Evolutionary conservation across 805 yeast species (phyloP).

Genomic region (Debaryomyces castellii): DNA sequence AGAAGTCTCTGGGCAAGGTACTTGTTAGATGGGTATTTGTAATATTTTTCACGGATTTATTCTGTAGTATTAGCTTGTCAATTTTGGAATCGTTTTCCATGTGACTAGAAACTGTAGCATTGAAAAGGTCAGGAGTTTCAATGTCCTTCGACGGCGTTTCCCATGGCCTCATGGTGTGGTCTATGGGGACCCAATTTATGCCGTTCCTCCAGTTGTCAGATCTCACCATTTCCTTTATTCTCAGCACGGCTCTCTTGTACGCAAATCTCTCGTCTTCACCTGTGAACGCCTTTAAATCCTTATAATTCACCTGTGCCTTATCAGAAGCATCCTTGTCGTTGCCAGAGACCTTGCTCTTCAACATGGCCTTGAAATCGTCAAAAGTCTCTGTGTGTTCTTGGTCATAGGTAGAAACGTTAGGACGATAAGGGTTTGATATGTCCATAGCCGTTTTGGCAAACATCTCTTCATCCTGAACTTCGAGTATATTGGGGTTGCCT

Average conservation of each 20-base stretch:
- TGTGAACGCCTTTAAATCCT: constrained; percentile 56
- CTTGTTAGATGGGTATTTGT: constrained; percentile 8
- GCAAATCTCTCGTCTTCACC: constrained; percentile 81
- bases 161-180: constrained; percentile 57
- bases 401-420: constrained; percentile 64
- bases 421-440: constrained; percentile 62
- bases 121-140: not conserved
- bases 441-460: constrained; percentile 62
- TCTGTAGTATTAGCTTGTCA: constrained; percentile 9
- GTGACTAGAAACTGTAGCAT: not conserved
- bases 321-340: constrained; percentile 4
- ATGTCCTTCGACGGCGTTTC: constrained; percentile 20
- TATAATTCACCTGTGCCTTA: constrained; percentile 28
- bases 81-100: constrained; percentile 4
- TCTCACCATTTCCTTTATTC: constrained; percentile 60
- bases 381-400: constrained; percentile 36
- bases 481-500: constrained; percentile 31
- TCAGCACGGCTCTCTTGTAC: constrained; percentile 65
- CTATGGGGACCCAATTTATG: constrained; percentile 56
- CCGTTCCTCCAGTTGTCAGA: constrained; percentile 49
- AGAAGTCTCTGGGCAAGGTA: constrained; percentile 23
- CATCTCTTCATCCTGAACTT: constrained; percentile 68
- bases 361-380: constrained; percentile 38
- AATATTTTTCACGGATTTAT: constrained; percentile 8
- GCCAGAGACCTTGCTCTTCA: constrained; percentile 1